Base-by-base conservation (phyloP, 2,329 filamentous ascomycete genomes). In the Fusarium compactum region DNA sequence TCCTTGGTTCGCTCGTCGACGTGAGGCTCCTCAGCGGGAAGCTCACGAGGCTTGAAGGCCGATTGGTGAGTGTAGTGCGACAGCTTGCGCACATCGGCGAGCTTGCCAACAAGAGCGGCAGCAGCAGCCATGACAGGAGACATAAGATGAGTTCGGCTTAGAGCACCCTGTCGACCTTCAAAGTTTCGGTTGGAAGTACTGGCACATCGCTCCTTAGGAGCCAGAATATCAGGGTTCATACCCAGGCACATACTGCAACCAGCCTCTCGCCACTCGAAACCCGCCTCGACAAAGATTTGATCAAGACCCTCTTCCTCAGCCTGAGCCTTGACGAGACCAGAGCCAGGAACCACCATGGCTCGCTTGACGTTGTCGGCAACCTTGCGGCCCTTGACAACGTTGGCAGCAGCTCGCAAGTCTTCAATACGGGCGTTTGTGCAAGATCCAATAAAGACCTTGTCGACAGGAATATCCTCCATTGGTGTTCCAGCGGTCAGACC, bases 211-310 rank as follows among this genome's bases (percentile, higher is more conserved):
- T 99, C 96, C 80, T 92, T 89, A 57, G 96, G 95, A 3, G 94
- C 90, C 48, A 98, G 88, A 70, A 99, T 98, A 80, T 99, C 96
- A 0, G 96, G 95, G 85, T 99, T 99, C 95, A 99, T 99, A 79
- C 96, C 96, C 58, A 99, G 87, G 80, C 96, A 98, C 96, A 99
- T 99, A 69, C 93, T 97, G 88, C 96, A 99, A 52, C 96, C 96
- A 72, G 96, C 96, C 84, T 99, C 96, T 79, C 96, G 90, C 95
- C 95, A 98, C 80, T 98, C 95, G 73, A 98, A 98, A 10, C 96
- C 96, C 51, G 96, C 95, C 67, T 97, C 93, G 11, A 84, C 78
- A 82, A 99, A 98, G 78, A 98, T 92, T 85, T 94, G 93, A 82
- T 98, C 93, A 7, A 99, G 89, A 56, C 95, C 95, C 82, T 98